A percentile compares a stretch with the other conserved stretches of the same genome.
These are phyloP conservation scores for Boletus subparvulus DNA, from an alignment of 768 basidiomycete genomes.

Conservation along the genomic window DNA sequence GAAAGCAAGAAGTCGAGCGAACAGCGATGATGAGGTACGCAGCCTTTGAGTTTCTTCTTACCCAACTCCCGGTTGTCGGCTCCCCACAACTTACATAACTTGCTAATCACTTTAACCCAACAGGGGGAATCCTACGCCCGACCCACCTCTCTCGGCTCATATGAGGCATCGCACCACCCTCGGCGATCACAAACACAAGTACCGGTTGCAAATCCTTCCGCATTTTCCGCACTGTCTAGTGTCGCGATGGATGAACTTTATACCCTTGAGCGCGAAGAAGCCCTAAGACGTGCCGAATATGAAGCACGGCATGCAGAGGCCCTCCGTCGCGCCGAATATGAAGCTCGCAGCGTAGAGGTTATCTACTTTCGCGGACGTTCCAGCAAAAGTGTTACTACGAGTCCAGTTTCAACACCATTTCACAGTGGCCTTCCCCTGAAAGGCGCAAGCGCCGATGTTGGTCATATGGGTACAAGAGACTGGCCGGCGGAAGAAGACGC, in stretches of 20 bases:
- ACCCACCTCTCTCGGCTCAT: conserved; percentile 50
- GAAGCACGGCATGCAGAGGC: conserved; percentile 74
- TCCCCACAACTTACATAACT: conserved; percentile 31
- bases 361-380: conserved; percentile 38
- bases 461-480: conserved; percentile 43
- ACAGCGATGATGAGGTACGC: conserved; percentile 82
- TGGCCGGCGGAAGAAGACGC: conserved; percentile 29
- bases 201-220: conserved; percentile 38
- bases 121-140: conserved; percentile 60
- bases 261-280: conserved; percentile 84
- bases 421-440: conserved; percentile 26
- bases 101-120: conserved; percentile 16
- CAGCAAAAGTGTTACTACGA: conserved; percentile 68
- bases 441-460: conserved; percentile 35
- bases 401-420: conserved; percentile 52
- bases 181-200: conserved; percentile 30
- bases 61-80: conserved; percentile 18
- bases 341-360: conserved; percentile 49
- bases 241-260: conserved; percentile 89
- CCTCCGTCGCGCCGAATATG: conserved; percentile 62
- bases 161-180: conserved; percentile 37
- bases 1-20: conserved; percentile 76
- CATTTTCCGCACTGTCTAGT: conserved; percentile 68
- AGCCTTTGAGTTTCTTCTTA: background rate
- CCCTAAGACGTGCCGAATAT: conserved; percentile 81